Base-by-base conservation (phyloP, 192 early-diverging fungal species). In the Entomortierella beljakovae region DNA sequence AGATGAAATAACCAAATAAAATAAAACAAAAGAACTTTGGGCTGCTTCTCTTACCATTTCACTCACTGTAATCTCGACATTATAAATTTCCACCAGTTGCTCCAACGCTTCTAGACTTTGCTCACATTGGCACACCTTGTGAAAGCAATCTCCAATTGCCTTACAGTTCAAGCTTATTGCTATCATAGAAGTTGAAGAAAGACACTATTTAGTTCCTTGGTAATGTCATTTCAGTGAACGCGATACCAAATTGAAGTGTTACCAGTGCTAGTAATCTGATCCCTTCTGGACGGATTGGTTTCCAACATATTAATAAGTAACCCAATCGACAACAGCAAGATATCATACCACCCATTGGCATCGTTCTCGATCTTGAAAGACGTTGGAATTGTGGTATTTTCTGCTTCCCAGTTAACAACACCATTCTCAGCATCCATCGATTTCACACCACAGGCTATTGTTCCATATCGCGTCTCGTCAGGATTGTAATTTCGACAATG, bases 291-390 rank as follows among this genome's bases (percentile, higher is more conserved):
- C n/a, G 28, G 20, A 59, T 68, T 61, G 0, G 43, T 57, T 37
- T 81, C 80, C 18, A 81, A 43, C 52, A 81, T 65, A 28, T 81
- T 81, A 56, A 74, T 75, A 9, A 81, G 38, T 8, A 81, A 16
- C 6, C 71, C 80, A n/a, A 74, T 56, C 18, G 71, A 74, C 15
- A 74, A 34, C 18, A 81, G 34, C 3, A 81, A 38, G 20, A 65
- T 64, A 15, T 81, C 80, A 33, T 73, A 73, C 80, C 74, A 77
- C 23, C 66, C 74, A 63, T 59, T 69, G 1, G 55, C 52, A 23
- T 77, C 61, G 25, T 77, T 69, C 8, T 69, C 65, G 18, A 69
- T 63, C 28, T 23, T 51, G 43, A 31, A 22, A 10, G 31, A 20
- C 43, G 43, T n/a, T 22, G 29, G 8, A 18, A 20, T 32, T 40